Conservation (phyloP, 202 grass and related monocot genomes). For the Saccharum hybrid region DNA sequence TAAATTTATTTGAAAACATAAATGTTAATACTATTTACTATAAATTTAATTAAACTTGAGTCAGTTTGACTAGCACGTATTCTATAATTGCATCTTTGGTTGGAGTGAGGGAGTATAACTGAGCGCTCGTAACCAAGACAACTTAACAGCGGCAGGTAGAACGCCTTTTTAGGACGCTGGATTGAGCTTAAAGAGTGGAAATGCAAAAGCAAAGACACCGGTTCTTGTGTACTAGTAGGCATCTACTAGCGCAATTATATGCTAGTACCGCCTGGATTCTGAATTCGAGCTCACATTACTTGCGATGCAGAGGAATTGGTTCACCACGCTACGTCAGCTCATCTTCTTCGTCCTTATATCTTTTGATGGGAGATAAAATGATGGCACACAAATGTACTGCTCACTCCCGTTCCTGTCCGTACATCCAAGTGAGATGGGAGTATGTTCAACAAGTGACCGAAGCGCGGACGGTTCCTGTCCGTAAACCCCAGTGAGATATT, state of each 20-base stretch:
- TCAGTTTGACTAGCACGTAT: too few relatives aligned
- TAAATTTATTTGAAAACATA: too few relatives aligned
- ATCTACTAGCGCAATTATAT: constrained; percentile 19
- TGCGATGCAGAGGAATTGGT: not conserved
- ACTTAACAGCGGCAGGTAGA: constrained; percentile 13
- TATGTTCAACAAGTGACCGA: not conserved
- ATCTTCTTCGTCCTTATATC: not conserved
- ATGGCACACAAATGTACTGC: not conserved
- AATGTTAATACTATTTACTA: too few relatives aligned
- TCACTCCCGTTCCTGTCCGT: not conserved
- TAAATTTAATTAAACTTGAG: too few relatives aligned
- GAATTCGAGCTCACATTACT: not conserved
- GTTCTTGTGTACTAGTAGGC: not conserved
- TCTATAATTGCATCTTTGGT: too few relatives aligned
- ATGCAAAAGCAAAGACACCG: not conserved
- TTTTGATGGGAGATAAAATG: not conserved
- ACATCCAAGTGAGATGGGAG: not conserved
- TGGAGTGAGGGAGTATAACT: not conserved
- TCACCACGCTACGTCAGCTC: constrained; percentile 5
- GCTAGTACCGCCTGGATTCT: not conserved
- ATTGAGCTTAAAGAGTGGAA: constrained; percentile 28
- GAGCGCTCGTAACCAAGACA: not conserved
- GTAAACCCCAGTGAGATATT: constrained; percentile 5
- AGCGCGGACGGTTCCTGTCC: not conserved
- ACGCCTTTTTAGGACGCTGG: constrained; percentile 22